These are phyloP conservation scores for Monosporascus sp. DNA, from an alignment of 2,329 filamentous ascomycete species.

Conservation along the genomic window DNA sequence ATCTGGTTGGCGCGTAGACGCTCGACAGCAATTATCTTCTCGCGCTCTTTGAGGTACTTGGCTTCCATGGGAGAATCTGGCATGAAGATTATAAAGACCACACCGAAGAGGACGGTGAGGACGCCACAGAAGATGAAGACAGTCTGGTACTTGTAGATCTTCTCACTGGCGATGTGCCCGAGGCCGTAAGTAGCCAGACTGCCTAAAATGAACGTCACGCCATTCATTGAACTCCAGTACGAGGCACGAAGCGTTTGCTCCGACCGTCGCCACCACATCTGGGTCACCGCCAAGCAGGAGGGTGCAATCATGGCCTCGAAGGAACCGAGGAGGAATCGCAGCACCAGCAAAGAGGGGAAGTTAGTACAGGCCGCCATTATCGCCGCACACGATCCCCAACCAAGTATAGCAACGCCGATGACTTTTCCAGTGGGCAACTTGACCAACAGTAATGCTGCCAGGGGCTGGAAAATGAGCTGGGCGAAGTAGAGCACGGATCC, in stretches of 20 bases:
- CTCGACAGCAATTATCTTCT: conserved; percentile 64
- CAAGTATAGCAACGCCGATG: conserved; percentile 43
- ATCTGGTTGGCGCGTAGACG: conserved; percentile 71
- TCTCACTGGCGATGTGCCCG: conserved; percentile 39
- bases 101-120: conserved; percentile 47
- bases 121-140: conserved; percentile 46
- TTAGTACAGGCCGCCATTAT: conserved; percentile 47
- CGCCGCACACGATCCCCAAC: conserved; percentile 43
- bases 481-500: conserved; percentile 58
- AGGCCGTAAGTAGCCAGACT: conserved; percentile 49
- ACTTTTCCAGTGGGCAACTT: conserved; percentile 52
- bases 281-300: conserved; percentile 46
- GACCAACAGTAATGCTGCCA: conserved; percentile 47
- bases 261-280: conserved; percentile 49
- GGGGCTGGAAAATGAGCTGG: conserved; percentile 53
- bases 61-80: conserved; percentile 60
- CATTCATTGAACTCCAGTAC: conserved; percentile 53
- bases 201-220: conserved; percentile 50
- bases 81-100: conserved; percentile 51
- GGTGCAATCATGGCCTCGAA: conserved; percentile 48
- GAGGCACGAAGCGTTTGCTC: conserved; percentile 47
- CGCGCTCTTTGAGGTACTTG: conserved; percentile 57
- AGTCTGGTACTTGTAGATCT: conserved; percentile 47
- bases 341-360: conserved; percentile 40
- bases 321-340: conserved; percentile 41